A percentile compares a stretch with the other conserved stretches of the same genome.
These are phyloP conservation scores for Suillus subaureus DNA, from an alignment of 768 basidiomycete genomes.

Conservation along the genomic window DNA sequence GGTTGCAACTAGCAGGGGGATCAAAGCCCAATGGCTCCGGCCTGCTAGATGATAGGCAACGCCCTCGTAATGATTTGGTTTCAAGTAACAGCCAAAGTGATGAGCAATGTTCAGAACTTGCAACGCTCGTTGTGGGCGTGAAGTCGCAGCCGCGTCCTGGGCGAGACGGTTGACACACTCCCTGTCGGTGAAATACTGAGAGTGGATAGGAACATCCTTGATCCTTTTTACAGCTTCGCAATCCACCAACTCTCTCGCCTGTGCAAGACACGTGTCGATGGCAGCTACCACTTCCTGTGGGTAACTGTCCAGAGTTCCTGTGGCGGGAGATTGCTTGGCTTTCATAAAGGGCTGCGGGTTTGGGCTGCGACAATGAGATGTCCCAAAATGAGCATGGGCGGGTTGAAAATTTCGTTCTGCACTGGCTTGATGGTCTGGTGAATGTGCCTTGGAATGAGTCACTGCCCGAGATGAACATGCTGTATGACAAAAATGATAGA, in stretches of 20 bases:
- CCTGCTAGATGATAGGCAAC: constrained; percentile 52
- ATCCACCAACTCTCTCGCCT: constrained; percentile 15
- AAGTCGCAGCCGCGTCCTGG: constrained; percentile 32
- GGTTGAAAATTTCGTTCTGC: constrained; percentile 10
- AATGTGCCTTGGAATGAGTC: constrained; percentile 23
- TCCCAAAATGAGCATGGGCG: constrained; percentile 9
- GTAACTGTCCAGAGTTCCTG: constrained; percentile 17
- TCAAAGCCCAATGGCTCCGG: constrained; percentile 48
- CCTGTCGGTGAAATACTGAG: constrained; percentile 33
- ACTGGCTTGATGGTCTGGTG: constrained; percentile 10
- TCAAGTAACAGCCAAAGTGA: constrained; percentile 49
- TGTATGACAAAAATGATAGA: constrained; percentile 17
- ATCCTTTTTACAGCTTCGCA: constrained; percentile 14
- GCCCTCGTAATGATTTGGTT: constrained; percentile 59
- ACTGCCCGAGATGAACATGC: constrained; percentile 25
- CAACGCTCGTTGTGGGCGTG: constrained; percentile 43
- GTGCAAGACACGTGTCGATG: constrained; percentile 28
- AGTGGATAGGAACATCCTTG: constrained; percentile 24
- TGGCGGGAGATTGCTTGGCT: neutral
- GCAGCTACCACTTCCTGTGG: constrained; percentile 26
- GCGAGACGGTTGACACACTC: constrained; percentile 38
- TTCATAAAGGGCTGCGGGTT: neutral
- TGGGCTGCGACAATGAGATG: constrained; percentile 5
- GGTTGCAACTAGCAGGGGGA: constrained; percentile 50
- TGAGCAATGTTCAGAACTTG: constrained; percentile 51